Base-by-base conservation (phyloP, 108 stramenopile genomes). In the Conticribra guillardii region DNA sequence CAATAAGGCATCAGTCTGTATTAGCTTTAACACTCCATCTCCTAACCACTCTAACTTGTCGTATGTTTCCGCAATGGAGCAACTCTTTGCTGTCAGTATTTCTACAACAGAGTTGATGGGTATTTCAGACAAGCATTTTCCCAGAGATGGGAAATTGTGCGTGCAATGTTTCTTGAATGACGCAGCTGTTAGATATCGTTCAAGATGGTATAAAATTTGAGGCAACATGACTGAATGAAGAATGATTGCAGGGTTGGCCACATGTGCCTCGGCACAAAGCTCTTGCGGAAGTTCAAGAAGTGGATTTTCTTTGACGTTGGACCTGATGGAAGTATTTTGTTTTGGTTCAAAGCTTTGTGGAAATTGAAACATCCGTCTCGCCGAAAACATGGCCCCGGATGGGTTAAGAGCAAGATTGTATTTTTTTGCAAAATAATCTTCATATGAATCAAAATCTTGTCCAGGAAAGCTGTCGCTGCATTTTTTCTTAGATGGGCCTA, bases 11-110 rank as follows among this genome's bases (percentile, higher is more conserved):
- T 89, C 85, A 9, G 85, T 86, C 29, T 86, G 85, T 3, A 89
- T 31, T 22, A 86, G 26, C 67, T 89, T 86, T 26, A 89, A 73
- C 14, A 86, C 85, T 7, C 74, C 88, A 67, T 89, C 88, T 23
- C 88, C 88, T 5, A 89, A 34, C 71, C 70, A 85, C 68, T 88
- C 84, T 22, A 71, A 54, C 18, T 50, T 67, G 18, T 89, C 88
- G 62, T 86, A 89, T 32, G 68, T 59, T 0, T 47, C 63, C 16
- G 54, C 69, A 23, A 50, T 41, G 17, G 30, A 48, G 41, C 78
- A 79, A 48, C 81, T 82, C 55, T 76, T 80, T 1, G 82, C 74
- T 46, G 84, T 71, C 65, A 73, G 31, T 24, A 60, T 73, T 24
- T 67, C 70, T 8, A 53, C 45, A 14, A 87, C 54, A 2, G 11